Conservation (phyloP, 352 stramenopile genomes). For the Phytophthora ramorum region DNA sequence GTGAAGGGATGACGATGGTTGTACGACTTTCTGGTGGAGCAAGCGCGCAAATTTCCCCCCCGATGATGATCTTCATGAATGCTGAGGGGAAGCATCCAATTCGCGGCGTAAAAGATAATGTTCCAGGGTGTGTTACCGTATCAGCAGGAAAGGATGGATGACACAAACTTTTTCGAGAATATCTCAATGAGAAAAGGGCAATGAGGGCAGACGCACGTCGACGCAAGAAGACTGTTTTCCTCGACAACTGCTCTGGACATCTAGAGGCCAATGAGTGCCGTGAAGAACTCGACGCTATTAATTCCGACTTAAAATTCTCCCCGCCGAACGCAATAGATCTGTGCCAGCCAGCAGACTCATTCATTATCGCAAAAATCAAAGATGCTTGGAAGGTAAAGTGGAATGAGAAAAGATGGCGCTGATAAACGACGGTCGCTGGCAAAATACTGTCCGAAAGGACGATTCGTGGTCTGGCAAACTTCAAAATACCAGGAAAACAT, state of each 20-base stretch:
- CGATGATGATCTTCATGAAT: constrained; percentile 12
- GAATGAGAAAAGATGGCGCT: constrained; percentile 39
- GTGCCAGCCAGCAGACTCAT: constrained; percentile 37
- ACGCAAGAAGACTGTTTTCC: constrained; percentile 18
- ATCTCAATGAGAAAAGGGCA: constrained; percentile 14
- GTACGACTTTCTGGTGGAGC: constrained; percentile 22
- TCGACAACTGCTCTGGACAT: constrained; percentile 32
- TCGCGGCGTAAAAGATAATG: background rate
- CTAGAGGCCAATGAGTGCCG: constrained; percentile 10
- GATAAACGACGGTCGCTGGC: constrained; percentile 24
- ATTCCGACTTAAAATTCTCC: constrained; percentile 15
- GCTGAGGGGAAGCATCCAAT: constrained; percentile 6
- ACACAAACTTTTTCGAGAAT: constrained; percentile 25
- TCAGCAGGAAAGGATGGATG: constrained; percentile 12
- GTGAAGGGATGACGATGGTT: constrained; percentile 40
- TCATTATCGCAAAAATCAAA: constrained; percentile 41
- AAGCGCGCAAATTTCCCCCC: background rate
- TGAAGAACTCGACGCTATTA: constrained; percentile 2
- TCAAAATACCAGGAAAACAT: constrained; percentile 25
- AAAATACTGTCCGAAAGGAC: constrained; percentile 21
- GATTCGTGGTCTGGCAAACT: constrained; percentile 37
- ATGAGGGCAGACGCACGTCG: constrained; percentile 14
- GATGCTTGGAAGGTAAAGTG: constrained; percentile 27
- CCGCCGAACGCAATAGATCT: constrained; percentile 26
- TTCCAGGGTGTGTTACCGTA: constrained; percentile 3